Percentiles rank a stretch among this genome's conserved stretches.
These are phyloP conservation scores for Aegilops sharonensis DNA, from an alignment of 176 grass and related monocot species.

Conservation along the genomic window DNA sequence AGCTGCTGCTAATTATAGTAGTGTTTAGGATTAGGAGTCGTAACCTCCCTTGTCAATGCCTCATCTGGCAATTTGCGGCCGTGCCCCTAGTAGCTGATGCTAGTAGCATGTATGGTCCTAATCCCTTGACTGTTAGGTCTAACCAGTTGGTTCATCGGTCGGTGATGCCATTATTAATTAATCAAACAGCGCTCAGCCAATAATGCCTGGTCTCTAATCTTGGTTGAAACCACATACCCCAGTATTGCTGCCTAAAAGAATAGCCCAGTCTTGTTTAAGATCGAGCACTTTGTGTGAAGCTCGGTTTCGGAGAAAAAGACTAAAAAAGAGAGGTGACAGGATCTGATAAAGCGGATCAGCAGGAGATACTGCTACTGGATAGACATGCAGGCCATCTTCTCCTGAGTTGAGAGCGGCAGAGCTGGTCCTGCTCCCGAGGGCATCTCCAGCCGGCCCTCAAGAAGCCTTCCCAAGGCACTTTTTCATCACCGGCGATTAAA, in stretches of 20 bases:
- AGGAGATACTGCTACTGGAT: not conserved
- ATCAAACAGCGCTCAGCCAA: not conserved
- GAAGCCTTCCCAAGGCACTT: too few relatives aligned
- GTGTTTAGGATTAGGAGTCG: not conserved
- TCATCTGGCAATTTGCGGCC: not conserved
- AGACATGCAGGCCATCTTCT: constrained; percentile 22
- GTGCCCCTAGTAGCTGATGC: not conserved
- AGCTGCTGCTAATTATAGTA: not conserved
- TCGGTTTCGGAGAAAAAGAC: not conserved
- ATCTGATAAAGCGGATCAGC: not conserved
- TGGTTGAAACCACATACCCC: not conserved
- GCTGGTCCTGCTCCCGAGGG: not conserved
- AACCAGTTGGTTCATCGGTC: not conserved
- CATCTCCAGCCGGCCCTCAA: too few relatives aligned
- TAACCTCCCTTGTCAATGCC: not conserved
- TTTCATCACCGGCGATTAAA: too few relatives aligned
- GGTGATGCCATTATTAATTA: not conserved
- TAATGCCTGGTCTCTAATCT: constrained; percentile 20
- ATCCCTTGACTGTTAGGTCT: constrained; percentile 18
- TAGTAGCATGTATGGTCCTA: constrained; percentile 12
- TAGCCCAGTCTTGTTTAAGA: too few relatives aligned
- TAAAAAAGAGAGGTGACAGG: not conserved
- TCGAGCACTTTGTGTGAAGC: not conserved
- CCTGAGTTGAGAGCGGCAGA: not conserved
- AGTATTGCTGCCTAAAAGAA: too few relatives aligned